Conservation (phyloP, 2,329 filamentous ascomycete species). For the Paraconiothyrium brasiliense region DNA sequence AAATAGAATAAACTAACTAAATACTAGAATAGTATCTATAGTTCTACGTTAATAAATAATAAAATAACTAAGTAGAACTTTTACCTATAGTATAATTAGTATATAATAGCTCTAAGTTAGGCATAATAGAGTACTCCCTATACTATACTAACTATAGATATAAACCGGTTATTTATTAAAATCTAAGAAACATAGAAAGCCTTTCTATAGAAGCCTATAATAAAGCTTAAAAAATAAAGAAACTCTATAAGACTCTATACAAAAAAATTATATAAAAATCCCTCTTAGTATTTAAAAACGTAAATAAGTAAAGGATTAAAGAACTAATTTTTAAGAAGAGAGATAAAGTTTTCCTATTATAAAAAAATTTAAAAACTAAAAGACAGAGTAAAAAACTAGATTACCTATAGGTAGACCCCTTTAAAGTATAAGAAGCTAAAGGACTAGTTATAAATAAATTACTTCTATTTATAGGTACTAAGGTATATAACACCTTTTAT, state of each 20-base stretch:
- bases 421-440: constrained; percentile 10
- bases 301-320: constrained; percentile 13
- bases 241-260: background rate
- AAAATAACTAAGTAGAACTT: constrained; percentile 11
- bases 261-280: too few relatives aligned
- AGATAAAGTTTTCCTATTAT: constrained; percentile 14
- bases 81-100: constrained; percentile 4
- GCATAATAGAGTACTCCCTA: constrained; percentile 3
- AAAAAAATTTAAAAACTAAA: too few relatives aligned
- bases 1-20: constrained; percentile 4
- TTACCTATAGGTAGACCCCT: background rate
- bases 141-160: constrained; percentile 18
- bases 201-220: background rate
- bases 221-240: constrained; percentile 2
- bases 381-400: background rate
- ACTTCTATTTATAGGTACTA: background rate
- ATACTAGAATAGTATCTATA: constrained; percentile 8
- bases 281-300: constrained; percentile 5
- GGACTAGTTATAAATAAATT: constrained; percentile 5
- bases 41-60: constrained; percentile 10
- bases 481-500: constrained; percentile 4
- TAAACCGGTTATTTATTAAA: constrained; percentile 1
- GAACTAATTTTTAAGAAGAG: constrained; percentile 15
- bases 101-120: constrained; percentile 6
- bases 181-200: constrained; percentile 2